These are phyloP conservation scores for Aspergillus sp. DNA, from an alignment of 2,329 filamentous ascomycete species.

Conservation along the genomic window DNA sequence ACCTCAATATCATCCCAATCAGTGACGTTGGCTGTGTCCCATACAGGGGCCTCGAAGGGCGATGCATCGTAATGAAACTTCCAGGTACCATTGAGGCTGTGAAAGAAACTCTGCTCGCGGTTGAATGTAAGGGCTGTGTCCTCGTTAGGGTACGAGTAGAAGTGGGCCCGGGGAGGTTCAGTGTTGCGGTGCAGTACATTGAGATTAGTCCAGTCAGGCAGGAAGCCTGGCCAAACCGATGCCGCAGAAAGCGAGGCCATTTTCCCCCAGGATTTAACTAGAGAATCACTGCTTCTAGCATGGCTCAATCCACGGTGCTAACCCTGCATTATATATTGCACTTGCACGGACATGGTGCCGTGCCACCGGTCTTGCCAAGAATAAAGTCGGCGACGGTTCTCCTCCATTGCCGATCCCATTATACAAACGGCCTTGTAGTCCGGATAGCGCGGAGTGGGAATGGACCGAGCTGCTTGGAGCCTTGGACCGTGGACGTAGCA, in stretches of 20 bases:
- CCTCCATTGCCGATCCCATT: neutral
- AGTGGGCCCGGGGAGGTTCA: constrained; percentile 9
- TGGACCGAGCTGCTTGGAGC: neutral
- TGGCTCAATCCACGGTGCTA: too few species aligned
- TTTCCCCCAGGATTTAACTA: too few species aligned
- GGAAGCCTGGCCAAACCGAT: constrained; percentile 1
- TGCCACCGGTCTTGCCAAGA: neutral
- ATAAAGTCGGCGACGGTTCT: neutral
- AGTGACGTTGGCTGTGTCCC: constrained; percentile 8
- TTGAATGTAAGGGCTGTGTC: constrained; percentile 1
- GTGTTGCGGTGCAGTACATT: constrained; percentile 11
- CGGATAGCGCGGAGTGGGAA: neutral
- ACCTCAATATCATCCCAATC: constrained; percentile 50
- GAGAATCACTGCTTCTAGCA: neutral
- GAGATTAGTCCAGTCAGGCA: constrained; percentile 6
- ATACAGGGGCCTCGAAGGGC: constrained; percentile 14
- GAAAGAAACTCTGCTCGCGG: constrained; percentile 5
- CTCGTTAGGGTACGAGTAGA: constrained; percentile 4
- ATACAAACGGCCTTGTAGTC: neutral
- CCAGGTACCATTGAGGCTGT: constrained; percentile 21
- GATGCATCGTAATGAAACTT: constrained; percentile 17
- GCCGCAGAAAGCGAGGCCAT: neutral
- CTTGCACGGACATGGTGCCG: neutral
- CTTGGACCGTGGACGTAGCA: neutral
- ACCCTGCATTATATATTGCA: neutral